Conservation (phyloP, 192 early-diverging fungal genomes). For the Phlyctochytrium bullatum region DNA sequence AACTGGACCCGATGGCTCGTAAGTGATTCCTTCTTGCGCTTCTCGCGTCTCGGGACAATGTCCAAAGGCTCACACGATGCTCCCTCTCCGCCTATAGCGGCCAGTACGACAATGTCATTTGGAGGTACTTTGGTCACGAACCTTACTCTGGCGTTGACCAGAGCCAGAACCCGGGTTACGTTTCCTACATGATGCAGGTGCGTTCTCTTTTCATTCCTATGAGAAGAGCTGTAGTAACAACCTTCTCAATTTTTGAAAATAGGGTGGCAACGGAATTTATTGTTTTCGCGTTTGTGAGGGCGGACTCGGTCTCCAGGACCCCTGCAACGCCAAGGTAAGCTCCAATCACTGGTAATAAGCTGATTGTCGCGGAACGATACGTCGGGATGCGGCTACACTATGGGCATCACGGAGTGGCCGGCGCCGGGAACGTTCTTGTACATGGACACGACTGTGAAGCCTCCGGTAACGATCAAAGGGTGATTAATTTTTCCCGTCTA, state of each 20-base stretch:
- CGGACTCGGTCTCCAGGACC: conserved; percentile 10
- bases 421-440: background rate
- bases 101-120: conserved; percentile 7
- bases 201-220: too few species aligned
- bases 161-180: background rate
- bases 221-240: too few species aligned
- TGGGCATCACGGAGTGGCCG: conserved; percentile 5
- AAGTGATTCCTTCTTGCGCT: too few species aligned
- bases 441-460: background rate
- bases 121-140: conserved; percentile 26
- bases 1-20: conserved; percentile 9
- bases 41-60: too few species aligned
- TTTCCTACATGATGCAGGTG: background rate
- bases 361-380: too few species aligned
- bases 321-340: conserved; percentile 25
- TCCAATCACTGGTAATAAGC: too few species aligned
- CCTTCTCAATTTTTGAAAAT: conserved; percentile 20
- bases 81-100: too few species aligned
- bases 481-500: too few species aligned
- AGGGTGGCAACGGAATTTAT: conserved; percentile 25
- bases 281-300: conserved; percentile 23
- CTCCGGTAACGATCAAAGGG: too few species aligned
- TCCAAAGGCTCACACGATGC: too few species aligned
- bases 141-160: conserved; percentile 31
- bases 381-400: conserved; percentile 3